Percentiles rank a stretch among this genome's conserved stretches.
These are phyloP conservation scores for Thelonectria olida DNA, from an alignment of 2,329 filamentous ascomycete species.

Conservation along the genomic window DNA sequence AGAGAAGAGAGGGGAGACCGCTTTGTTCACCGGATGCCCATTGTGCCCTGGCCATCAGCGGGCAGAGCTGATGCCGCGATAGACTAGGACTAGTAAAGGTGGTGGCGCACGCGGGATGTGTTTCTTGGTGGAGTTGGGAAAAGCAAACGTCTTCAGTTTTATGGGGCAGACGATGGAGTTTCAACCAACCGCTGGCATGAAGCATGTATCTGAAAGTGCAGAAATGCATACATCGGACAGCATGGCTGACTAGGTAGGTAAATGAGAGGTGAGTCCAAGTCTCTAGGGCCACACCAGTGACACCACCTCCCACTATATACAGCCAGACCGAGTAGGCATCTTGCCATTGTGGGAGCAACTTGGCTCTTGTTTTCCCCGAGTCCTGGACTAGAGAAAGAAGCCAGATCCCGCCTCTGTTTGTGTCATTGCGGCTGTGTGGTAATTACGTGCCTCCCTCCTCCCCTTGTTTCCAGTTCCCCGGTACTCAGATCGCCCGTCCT, in stretches of 20 bases:
- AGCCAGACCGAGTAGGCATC: no score
- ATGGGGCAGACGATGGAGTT: neutral
- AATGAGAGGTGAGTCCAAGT: no score
- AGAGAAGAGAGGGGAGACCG: neutral
- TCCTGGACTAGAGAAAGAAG: no score
- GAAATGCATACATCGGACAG: no score
- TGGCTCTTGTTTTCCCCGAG: no score
- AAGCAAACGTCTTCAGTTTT: neutral
- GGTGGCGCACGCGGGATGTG: neutral
- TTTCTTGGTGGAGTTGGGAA: neutral
- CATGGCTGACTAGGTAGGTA: no score
- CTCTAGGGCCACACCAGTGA: no score
- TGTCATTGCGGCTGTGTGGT: no score
- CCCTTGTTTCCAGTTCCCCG: neutral
- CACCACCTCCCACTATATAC: no score
- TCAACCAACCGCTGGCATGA: neutral
- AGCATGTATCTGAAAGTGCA: neutral
- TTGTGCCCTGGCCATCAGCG: neutral
- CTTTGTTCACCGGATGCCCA: neutral
- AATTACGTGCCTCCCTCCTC: neutral
- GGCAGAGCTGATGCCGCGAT: neutral
- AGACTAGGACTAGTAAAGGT: neutral
- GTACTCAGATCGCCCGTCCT: neutral
- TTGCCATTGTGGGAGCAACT: no score
- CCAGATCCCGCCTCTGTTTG: neutral